Evolutionary conservation across 208 protist species (phyloP), one percentile per base, ranked within the genome.

Genomic region (Wallacemonas sp.): DNA sequence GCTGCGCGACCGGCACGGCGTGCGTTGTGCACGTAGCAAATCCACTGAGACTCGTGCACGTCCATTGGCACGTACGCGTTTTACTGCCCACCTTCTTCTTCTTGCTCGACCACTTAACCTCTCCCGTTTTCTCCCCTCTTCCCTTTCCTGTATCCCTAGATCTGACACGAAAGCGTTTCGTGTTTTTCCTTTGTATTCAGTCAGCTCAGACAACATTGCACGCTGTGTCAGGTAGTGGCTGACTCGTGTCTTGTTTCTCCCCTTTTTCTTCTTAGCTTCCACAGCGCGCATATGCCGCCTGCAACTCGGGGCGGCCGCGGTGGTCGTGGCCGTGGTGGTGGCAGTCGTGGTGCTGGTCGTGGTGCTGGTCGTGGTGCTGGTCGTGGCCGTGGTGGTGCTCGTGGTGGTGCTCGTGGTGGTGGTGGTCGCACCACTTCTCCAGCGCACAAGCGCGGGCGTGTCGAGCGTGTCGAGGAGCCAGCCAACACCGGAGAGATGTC

Each of bases 401-500:
- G 52, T 27, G 30, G 58, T n/a, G 14, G 52, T 32, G 23, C 55
- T 55, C 8, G 44, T 4, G 27, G 60, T 2, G 41, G 61, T 32
- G 39, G 61, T 26, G 52, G 29, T n/a, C 43, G 47, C 46, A 66
- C 24, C 21, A 6, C 32, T 23, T 43, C 52, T 3, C 52, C 52
- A 0, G 52, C 52, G n/a, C 14, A 24, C 6, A 58, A 58, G 52
- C 52, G 52, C 1, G 52, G 30, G 4, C 26, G 52, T 26, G 4
- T 39, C 26, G 52, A 58, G 34, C 4, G 12, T 30, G 14, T 21
- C 16, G 52, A 43, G 11, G 30, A 33, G 30, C 11, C 52, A 12
- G 52, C 26, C 52, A 39, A 33, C 32, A 58, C 52, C 52, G 52
- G 52, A 5, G 52, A 58, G 23, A 68, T 91, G 67, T 23, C 77